Evolutionary conservation across 768 basidiomycete genomes (phyloP), one percentile per base, ranked within the genome.

Genomic region (Amanita exitialis): DNA sequence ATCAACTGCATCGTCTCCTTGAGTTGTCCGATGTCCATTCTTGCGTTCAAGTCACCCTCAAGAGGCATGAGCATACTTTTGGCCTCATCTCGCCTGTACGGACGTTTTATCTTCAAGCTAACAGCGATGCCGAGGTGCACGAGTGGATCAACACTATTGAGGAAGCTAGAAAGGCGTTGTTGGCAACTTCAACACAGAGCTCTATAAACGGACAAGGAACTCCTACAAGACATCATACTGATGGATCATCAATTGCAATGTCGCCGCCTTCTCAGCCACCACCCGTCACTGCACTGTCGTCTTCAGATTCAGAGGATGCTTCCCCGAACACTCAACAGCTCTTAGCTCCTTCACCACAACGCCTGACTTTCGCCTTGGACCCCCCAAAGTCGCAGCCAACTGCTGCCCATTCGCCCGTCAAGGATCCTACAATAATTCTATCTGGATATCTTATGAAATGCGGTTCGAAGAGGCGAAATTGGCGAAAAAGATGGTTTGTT

Each of bases 401-500:
- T 5, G 30, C 64, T 44, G 74, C 74, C 36, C 88, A 90, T 56
- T 75, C 77, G 16, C 71, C 79, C 10, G 21, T 21, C n/a, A 48
- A 48, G 13, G 47, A 48, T 23, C 15, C 20, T n/a, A 94, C 93
- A 69, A 72, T 83, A 35, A 83, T 99, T 35, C 63, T 95, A 3
- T 81, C 82, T 16, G 92, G 93, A 1, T 99, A 98, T 65, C 72
- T 99, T 54, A 92, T 94, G 88, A 98, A 98, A 62, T 93, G 91
- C 65, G 93, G 91, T 23, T 84, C 85, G 39, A 91, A 94, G 58
- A 79, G 95, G 61, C 85, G 88, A 59, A 90, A 82, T 57, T 99
- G 96, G 96, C 78, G 92, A 51, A 98, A 99, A 67, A 72, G 96
- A 25, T 98, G 94, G 95, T 98, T 99, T 60, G 83, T 90, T 34